Evolutionary conservation across 2,329 filamentous ascomycete genomes (phyloP).

Genomic region (Microdochium bolleyi): DNA sequence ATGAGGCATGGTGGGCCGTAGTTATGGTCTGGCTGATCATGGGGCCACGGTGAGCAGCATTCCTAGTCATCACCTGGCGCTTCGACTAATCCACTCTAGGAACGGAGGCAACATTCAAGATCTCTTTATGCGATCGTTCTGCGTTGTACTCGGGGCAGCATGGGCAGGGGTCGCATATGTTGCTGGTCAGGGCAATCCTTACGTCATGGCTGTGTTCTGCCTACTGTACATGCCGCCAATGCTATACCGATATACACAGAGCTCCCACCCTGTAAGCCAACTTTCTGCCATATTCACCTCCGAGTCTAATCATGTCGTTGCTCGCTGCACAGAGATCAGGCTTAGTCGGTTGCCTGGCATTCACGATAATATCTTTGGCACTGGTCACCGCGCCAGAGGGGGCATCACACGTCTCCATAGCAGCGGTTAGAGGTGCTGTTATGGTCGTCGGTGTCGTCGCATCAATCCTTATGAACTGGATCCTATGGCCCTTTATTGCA

Average conservation of each 20-base stretch:
- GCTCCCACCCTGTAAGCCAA: conserved; percentile 37
- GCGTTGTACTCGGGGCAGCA: conserved; percentile 40
- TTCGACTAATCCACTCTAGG: conserved; percentile 12
- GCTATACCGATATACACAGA: conserved; percentile 48
- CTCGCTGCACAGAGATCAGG: conserved; percentile 37
- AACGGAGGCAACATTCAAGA: conserved; percentile 52
- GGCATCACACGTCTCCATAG: conserved; percentile 28
- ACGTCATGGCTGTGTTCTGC: conserved; percentile 46
- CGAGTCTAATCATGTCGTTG: conserved; percentile 1
- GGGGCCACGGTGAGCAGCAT: conserved; percentile 31
- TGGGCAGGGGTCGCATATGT: conserved; percentile 47
- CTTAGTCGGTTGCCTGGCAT: conserved; percentile 48
- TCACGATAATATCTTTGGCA: conserved; percentile 43
- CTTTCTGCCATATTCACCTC: neutral
- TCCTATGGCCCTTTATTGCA: conserved; percentile 54
- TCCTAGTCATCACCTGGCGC: neutral
- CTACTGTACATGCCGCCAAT: conserved; percentile 51
- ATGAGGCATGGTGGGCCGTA: conserved; percentile 52
- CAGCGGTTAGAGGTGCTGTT: conserved; percentile 37
- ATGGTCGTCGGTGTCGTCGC: conserved; percentile 46
- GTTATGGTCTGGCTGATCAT: conserved; percentile 49
- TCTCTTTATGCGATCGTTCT: conserved; percentile 40
- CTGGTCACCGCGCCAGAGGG: conserved; percentile 21
- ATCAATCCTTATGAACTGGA: conserved; percentile 49
- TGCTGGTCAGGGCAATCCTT: conserved; percentile 43